Evolutionary conservation across 2,329 filamentous ascomycete species (phyloP).

Genomic region (Dactylonectria estremocensis): DNA sequence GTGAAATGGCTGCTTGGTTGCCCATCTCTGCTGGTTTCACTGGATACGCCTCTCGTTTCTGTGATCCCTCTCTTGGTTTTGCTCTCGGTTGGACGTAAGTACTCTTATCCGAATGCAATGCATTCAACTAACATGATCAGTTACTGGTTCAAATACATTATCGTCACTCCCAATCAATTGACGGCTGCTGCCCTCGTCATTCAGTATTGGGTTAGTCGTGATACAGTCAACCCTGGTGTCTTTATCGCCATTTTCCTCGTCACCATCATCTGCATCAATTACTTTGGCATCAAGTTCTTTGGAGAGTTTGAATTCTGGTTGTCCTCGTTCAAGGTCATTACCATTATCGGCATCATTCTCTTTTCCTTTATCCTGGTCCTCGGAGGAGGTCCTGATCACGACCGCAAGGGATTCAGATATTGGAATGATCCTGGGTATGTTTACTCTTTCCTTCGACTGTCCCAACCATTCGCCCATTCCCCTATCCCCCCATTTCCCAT

Average conservation of each 20-base stretch:
- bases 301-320: slow-evolving; percentile 77
- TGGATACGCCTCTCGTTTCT: slow-evolving; percentile 84
- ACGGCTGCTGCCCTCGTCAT: slow-evolving; percentile 86
- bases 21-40: slow-evolving; percentile 85
- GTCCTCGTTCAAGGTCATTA: slow-evolving; percentile 77
- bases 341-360: slow-evolving; percentile 77
- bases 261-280: slow-evolving; percentile 76
- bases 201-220: slow-evolving; percentile 79
- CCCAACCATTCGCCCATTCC: too few relatives aligned
- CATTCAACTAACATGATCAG: slow-evolving; percentile 49
- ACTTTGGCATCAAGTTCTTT: slow-evolving; percentile 78
- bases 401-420: slow-evolving; percentile 76
- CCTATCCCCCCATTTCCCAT: too few relatives aligned
- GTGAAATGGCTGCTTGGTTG: slow-evolving; percentile 89
- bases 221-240: slow-evolving; percentile 81
- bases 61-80: slow-evolving; percentile 86
- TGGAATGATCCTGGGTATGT: slow-evolving; percentile 70
- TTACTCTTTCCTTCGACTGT: too few relatives aligned
- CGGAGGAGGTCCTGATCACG: slow-evolving; percentile 75
- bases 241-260: slow-evolving; percentile 82
- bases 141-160: slow-evolving; percentile 85
- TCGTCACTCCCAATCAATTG: slow-evolving; percentile 87
- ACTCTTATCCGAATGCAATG: background rate
- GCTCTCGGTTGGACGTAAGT: slow-evolving; percentile 80
- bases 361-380: slow-evolving; percentile 75